These are phyloP conservation scores for Lathyrus aphaca DNA, from an alignment of 306 rosid species.

Conservation along the genomic window DNA sequence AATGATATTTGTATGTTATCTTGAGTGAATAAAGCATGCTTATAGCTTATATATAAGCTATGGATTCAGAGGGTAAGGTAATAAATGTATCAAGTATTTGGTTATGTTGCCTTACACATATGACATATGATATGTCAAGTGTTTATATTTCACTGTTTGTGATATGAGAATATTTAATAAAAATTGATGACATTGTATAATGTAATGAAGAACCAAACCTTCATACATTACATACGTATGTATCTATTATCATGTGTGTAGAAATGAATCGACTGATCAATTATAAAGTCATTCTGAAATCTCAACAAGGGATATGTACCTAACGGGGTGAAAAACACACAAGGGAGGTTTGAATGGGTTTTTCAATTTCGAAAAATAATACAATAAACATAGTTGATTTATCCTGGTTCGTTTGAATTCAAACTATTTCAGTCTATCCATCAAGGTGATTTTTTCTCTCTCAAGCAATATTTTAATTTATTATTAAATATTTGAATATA, in stretches of 20 bases:
- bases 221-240: neutral
- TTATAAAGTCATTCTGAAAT: neutral
- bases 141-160: neutral
- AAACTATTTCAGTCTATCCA: too few species aligned
- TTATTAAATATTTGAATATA: too few species aligned
- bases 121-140: neutral
- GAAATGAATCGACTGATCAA: conserved; percentile 1
- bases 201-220: neutral
- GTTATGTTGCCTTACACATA: neutral
- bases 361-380: too few species aligned
- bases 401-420: too few species aligned
- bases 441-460: too few species aligned
- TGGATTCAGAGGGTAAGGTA: neutral
- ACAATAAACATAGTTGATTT: too few species aligned
- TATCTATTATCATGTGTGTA: neutral
- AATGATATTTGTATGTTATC: neutral
- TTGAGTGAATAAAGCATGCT: conserved; percentile 11
- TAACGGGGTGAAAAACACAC: too few species aligned
- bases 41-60: neutral
- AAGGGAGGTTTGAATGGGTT: too few species aligned
- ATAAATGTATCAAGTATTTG: neutral
- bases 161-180: neutral
- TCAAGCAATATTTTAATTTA: too few species aligned
- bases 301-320: neutral
- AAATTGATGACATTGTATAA: neutral